Base-by-base conservation (phyloP, 352 stramenopile genomes). In the Phytophthora parvispora region DNA sequence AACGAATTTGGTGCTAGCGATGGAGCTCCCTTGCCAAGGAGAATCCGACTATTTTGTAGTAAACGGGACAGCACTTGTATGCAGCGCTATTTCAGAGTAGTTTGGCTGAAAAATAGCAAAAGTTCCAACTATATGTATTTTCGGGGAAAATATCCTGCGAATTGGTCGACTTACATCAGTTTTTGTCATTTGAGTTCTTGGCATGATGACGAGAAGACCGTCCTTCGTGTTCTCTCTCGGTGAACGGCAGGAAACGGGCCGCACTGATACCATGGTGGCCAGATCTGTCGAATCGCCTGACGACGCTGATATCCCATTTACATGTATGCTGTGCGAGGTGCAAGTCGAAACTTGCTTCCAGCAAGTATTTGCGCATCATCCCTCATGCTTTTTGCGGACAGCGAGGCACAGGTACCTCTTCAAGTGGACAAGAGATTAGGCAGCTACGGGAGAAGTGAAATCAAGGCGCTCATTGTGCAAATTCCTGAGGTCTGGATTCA, bases 1-100 rank as follows among this genome's bases (percentile, higher is more conserved):
- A 7, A 98, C 94, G 20, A 99, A 98, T 80, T 97, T 97, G 60
- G 88, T 99, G 27, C 69, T 98, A 7, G 80, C 93, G 6, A 90
- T 99, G 27, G 89, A 98, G 18, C 69, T 98, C 13, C 83, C 90
- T 3, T 94, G 86, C 34, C 81, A 96, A 32, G 72, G 82, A 5
- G 60, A 81, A 1, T 69, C 93, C 0, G 79, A 96, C 51, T 81
- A 93, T 60, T 98, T 97, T 83, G 80, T 98, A 8, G 81, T 98
- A 15, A 95, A 97, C 55, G 95, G 95, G 52, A 91, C 97, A 0
- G 95, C 95, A 7, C 72, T 95, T 15, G 77, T 98, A 15, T 97
- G 88, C 67, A 97, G 92, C 61, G 38, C 49, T 24, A 54, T 25
- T 2, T 7, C 47, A 3, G 32, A 64, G 20, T 77, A 61, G 29